Conservation (phyloP, 78 protist species). For the Guillardia theta region DNA sequence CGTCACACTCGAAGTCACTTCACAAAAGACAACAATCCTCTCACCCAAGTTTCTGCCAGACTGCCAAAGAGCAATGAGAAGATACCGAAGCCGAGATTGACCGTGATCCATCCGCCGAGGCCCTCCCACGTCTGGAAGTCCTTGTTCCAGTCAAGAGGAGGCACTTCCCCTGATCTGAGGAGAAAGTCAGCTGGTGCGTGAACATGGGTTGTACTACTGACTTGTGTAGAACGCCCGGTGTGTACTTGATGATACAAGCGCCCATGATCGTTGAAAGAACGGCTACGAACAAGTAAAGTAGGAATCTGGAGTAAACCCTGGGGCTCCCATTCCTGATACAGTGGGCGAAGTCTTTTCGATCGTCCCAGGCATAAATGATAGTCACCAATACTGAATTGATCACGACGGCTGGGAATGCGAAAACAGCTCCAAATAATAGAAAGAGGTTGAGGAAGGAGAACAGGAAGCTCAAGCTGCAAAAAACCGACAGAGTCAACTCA, state of each 20-base stretch:
- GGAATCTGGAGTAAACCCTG: not conserved
- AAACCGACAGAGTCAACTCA: too few relatives aligned
- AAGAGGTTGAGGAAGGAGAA: not conserved
- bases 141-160: not conserved
- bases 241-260: not conserved
- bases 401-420: not conserved
- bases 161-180: not conserved
- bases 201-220: not conserved
- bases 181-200: too few relatives aligned
- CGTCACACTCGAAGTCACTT: too few relatives aligned
- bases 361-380: not conserved
- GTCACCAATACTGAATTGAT: not conserved
- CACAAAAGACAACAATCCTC: too few relatives aligned
- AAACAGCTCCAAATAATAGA: not conserved
- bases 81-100: not conserved
- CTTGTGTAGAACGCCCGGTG: not conserved
- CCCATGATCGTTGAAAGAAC: not conserved
- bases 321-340: not conserved
- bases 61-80: not conserved
- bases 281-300: not conserved
- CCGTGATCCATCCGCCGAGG: not conserved
- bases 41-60: not conserved
- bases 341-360: not conserved
- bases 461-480: not conserved
- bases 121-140: conserved; percentile 21